These are phyloP conservation scores for Hebeloma cylindrosporum DNA, from an alignment of 768 basidiomycete genomes.

Conservation along the genomic window DNA sequence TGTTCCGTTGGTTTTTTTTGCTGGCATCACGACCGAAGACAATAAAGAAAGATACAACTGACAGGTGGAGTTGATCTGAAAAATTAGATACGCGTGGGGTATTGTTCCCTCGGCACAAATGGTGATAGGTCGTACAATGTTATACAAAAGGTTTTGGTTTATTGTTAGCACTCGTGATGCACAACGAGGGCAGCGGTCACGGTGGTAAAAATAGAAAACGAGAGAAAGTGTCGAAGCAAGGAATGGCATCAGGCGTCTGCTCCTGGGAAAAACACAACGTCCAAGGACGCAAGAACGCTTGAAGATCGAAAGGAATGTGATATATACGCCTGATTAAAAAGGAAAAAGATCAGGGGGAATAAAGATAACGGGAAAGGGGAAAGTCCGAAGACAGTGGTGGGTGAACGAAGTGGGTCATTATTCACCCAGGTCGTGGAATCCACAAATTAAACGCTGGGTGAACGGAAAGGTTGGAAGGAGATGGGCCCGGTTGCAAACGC, in stretches of 20 bases:
- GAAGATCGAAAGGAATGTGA: conserved; percentile 30
- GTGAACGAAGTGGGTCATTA: conserved; percentile 14
- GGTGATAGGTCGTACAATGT: conserved; percentile 5
- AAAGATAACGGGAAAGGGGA: conserved; percentile 18
- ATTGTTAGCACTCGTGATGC: conserved; percentile 9
- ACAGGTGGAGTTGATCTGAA: neutral
- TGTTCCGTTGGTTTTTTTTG: neutral
- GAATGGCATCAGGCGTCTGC: conserved; percentile 21
- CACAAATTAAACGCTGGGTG: conserved; percentile 18
- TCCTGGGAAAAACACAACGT: conserved; percentile 12
- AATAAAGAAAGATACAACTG: conserved; percentile 1
- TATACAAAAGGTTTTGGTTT: conserved; percentile 16
- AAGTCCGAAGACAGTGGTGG: conserved; percentile 9
- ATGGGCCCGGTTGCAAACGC: conserved; percentile 40
- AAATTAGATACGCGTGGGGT: too few species aligned
- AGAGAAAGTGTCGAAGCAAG: conserved; percentile 18
- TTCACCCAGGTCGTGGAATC: neutral
- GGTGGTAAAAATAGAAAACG: conserved; percentile 17
- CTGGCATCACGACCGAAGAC: conserved; percentile 13
- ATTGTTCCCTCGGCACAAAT: too few species aligned
- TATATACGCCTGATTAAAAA: conserved; percentile 18
- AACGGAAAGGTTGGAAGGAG: conserved; percentile 30
- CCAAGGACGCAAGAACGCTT: conserved; percentile 13
- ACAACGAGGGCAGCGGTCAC: too few species aligned
- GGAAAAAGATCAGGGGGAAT: conserved; percentile 17